These are phyloP conservation scores for Marasmius sp. DNA, from an alignment of 1,284 basidiomycete genomes.

Conservation along the genomic window DNA sequence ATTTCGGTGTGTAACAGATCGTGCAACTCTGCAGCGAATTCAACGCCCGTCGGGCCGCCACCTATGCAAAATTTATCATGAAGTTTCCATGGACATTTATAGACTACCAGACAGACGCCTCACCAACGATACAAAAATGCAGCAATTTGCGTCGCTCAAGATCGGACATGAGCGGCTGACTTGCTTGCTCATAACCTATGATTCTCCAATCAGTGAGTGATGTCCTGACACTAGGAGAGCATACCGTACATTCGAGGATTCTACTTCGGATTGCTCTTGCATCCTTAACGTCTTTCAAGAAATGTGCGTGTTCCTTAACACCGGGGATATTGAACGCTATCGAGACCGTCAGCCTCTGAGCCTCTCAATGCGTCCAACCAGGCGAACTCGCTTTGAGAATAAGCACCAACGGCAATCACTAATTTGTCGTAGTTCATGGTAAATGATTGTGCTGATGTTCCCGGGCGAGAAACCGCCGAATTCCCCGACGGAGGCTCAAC, in stretches of 20 bases:
- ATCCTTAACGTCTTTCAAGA: constrained; percentile 82
- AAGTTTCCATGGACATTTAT: constrained; percentile 3
- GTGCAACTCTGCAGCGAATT: constrained; percentile 85
- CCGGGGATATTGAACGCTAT: constrained; percentile 64
- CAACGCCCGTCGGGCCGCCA: constrained; percentile 79
- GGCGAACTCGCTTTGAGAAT: constrained; percentile 67
- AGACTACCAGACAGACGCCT: constrained; percentile 15
- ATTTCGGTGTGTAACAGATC: constrained; percentile 84
- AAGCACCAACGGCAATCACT: constrained; percentile 82
- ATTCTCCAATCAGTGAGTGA: not conserved
- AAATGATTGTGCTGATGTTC: constrained; percentile 34
- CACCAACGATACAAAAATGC: constrained; percentile 80
- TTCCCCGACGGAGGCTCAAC: constrained; percentile 13
- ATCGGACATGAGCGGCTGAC: constrained; percentile 68
- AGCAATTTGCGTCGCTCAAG: constrained; percentile 66
- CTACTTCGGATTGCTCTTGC: constrained; percentile 77
- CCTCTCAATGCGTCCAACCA: too few relatives aligned
- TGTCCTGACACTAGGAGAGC: constrained; percentile 1
- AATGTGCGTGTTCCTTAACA: constrained; percentile 78
- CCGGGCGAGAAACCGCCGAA: not conserved
- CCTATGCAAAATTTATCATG: constrained; percentile 31
- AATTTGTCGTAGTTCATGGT: constrained; percentile 76
- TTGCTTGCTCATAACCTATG: constrained; percentile 77
- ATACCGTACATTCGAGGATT: constrained; percentile 65
- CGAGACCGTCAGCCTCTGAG: too few relatives aligned